Conservation (phyloP, 345 rosid genomes). For the Camelina sativa region DNA sequence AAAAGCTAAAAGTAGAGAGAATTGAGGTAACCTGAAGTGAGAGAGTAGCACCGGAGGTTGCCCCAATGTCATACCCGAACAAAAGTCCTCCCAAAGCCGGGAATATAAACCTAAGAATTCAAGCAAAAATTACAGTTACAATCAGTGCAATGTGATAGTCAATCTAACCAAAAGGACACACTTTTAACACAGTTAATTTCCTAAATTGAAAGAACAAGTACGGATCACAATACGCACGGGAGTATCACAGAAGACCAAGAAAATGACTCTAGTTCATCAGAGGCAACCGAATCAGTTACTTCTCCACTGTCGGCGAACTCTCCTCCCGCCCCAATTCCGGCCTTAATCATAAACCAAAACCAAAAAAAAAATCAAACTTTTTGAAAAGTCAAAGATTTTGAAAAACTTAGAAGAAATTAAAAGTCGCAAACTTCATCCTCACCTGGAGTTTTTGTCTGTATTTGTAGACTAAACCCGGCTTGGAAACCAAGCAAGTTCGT, state of each 20-base stretch:
- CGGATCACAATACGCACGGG: constrained; percentile 63
- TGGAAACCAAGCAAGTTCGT: constrained; percentile 39
- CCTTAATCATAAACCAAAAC: constrained; percentile 47
- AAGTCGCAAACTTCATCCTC: constrained; percentile 14
- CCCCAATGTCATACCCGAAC: constrained; percentile 97
- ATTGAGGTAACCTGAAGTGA: constrained; percentile 66
- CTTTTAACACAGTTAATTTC: neutral
- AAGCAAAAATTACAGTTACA: constrained; percentile 25
- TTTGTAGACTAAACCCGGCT: constrained; percentile 32
- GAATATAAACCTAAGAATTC: constrained; percentile 71
- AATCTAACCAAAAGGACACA: neutral
- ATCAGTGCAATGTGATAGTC: constrained; percentile 2
- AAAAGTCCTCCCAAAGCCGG: constrained; percentile 92
- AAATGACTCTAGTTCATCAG: constrained; percentile 69
- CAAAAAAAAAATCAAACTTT: neutral
- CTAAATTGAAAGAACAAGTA: constrained; percentile 7
- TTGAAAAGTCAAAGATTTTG: neutral
- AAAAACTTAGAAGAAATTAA: neutral
- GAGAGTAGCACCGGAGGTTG: constrained; percentile 91
- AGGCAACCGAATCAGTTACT: constrained; percentile 52
- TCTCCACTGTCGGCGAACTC: constrained; percentile 57
- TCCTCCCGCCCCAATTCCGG: constrained; percentile 48
- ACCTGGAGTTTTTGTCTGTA: constrained; percentile 47
- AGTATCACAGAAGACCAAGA: constrained; percentile 84
- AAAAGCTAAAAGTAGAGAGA: constrained; percentile 3